Conservation (phyloP, 129 eudicot genomes). For the Silybum marianum region DNA sequence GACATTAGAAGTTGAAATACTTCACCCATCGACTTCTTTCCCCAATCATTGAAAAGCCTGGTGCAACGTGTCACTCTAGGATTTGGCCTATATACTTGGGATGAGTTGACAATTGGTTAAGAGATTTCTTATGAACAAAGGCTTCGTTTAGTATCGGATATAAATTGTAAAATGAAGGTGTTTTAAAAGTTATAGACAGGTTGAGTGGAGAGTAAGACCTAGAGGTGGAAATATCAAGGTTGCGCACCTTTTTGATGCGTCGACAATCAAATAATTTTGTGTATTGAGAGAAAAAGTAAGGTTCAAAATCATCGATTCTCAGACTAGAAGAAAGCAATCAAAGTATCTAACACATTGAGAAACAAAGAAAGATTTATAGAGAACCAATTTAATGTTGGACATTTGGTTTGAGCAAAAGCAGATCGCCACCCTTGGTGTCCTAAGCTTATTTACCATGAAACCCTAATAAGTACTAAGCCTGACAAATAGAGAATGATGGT, state of each 20-base stretch:
- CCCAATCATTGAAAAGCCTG: no score
- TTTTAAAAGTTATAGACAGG: no score
- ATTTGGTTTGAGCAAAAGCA: slow-evolving; percentile 40
- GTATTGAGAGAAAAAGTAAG: neutral
- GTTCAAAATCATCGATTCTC: neutral
- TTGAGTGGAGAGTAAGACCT: no score
- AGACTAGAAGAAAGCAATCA: slow-evolving; percentile 3
- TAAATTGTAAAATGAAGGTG: no score
- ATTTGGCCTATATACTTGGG: no score
- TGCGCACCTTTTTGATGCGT: neutral
- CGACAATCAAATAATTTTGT: neutral
- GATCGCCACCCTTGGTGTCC: slow-evolving; percentile 44
- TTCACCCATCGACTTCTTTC: no score
- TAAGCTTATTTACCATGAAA: slow-evolving; percentile 31
- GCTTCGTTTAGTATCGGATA: no score
- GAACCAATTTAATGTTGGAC: slow-evolving; percentile 21
- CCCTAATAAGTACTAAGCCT: slow-evolving; percentile 7
- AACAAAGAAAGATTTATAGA: neutral
- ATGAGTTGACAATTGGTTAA: no score
- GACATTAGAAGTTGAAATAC: neutral
- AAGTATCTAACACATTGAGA: slow-evolving; percentile 12
- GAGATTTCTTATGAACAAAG: no score
- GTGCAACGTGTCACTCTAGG: no score
- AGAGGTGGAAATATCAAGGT: no score
- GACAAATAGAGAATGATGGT: slow-evolving; percentile 23